Conservation (phyloP, 106 monocot genomes). For the Agapanthus africanus region DNA sequence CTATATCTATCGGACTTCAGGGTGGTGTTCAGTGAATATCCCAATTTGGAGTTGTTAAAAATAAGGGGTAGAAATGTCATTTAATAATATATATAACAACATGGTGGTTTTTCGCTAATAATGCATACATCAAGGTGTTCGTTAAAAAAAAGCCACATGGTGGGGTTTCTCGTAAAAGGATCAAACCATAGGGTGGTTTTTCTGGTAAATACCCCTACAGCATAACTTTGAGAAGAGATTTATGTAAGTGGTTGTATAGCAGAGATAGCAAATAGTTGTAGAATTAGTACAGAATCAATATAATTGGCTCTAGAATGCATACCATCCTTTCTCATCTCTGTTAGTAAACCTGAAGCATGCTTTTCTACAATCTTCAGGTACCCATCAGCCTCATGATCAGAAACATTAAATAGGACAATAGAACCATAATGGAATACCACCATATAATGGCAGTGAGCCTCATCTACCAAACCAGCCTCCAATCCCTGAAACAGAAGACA, state of each 20-base stretch:
- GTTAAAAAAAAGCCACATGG: no score
- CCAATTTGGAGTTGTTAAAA: no score
- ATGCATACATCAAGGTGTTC: no score
- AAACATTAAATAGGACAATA: conserved; percentile 89
- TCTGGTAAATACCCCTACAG: no score
- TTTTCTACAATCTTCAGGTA: conserved; percentile 90
- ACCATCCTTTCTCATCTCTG: conserved; percentile 88
- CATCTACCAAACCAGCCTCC: conserved; percentile 48
- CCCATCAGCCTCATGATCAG: conserved; percentile 85
- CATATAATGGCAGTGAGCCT: conserved; percentile 84
- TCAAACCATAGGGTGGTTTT: no score
- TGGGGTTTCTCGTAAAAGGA: no score
- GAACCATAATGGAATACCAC: conserved; percentile 98
- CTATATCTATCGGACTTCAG: no score
- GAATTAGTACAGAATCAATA: neutral
- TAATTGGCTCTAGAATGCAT: neutral
- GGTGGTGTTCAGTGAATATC: no score
- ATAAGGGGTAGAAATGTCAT: no score
- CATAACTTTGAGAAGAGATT: neutral
- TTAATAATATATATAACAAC: no score
- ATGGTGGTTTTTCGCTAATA: no score
- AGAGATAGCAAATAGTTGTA: neutral
- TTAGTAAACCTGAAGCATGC: conserved; percentile 75
- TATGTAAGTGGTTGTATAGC: neutral
- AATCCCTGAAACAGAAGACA: conserved; percentile 69